Conservation (phyloP, 2,329 filamentous ascomycete genomes). For the Botryotinia convoluta region DNA sequence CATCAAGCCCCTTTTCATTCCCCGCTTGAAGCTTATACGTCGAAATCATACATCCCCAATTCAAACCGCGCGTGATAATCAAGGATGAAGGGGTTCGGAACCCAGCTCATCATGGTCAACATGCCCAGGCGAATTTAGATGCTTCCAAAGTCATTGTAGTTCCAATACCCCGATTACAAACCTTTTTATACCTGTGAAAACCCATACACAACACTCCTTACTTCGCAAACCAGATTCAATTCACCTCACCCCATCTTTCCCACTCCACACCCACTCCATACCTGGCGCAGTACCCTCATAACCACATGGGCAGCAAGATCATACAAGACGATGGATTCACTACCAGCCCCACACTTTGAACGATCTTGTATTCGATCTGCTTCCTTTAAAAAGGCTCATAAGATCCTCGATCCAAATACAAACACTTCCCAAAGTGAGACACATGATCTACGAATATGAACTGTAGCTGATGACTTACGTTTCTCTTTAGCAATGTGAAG, state of each 20-base stretch:
- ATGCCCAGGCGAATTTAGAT: no score
- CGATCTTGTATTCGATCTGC: not conserved
- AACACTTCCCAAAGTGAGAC: not conserved
- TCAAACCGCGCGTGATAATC: no score
- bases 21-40: no score
- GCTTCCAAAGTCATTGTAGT: no score
- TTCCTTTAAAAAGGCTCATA: not conserved
- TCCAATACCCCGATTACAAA: no score
- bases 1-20: no score
- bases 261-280: not conserved
- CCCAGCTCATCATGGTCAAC: no score
- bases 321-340: not conserved
- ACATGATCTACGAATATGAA: not conserved
- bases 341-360: not conserved
- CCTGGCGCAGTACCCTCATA: not conserved
- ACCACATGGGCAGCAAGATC: no score
- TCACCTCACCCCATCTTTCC: no score
- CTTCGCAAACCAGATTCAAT: no score
- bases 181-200: not conserved
- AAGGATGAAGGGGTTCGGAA: no score
- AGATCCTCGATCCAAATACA: not conserved
- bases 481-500: accelerated
- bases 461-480: not conserved
- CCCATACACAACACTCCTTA: not conserved
- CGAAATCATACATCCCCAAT: no score